Conservation (phyloP, 306 rosid genomes). For the Erythrophleum fordii region DNA sequence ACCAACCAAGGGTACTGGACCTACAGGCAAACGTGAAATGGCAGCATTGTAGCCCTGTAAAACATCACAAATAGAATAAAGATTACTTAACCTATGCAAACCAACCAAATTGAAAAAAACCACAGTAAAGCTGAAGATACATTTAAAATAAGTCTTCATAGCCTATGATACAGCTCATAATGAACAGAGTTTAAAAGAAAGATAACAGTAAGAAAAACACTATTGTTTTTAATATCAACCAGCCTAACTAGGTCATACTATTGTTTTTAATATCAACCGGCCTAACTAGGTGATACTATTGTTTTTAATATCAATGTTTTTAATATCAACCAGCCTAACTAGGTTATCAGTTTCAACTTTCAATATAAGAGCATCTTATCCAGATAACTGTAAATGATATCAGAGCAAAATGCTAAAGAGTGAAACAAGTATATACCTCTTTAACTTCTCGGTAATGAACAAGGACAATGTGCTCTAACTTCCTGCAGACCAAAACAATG, state of each 20-base stretch:
- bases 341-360: too few relatives aligned
- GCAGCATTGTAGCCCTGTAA: slow-evolving; percentile 65
- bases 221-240: not conserved
- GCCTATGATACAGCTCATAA: not conserved
- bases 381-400: slow-evolving; percentile 6
- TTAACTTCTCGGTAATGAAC: slow-evolving; percentile 75
- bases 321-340: not conserved
- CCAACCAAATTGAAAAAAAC: slow-evolving; percentile 5
- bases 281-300: too few relatives aligned
- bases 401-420: slow-evolving; percentile 8
- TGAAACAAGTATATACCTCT: slow-evolving; percentile 52
- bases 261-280: not conserved
- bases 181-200: slow-evolving; percentile 6
- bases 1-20: slow-evolving; percentile 51
- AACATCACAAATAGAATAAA: slow-evolving; percentile 34
- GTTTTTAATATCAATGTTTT: not conserved
- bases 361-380: slow-evolving; percentile 25
- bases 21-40: slow-evolving; percentile 49
- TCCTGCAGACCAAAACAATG: slow-evolving; percentile 53
- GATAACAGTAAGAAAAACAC: slow-evolving; percentile 18
- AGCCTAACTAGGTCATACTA: slow-evolving; percentile 1
- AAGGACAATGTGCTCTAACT: slow-evolving; percentile 74
- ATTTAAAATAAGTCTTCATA: slow-evolving; percentile 22
- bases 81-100: slow-evolving; percentile 29
- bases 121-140: slow-evolving; percentile 18